phyloP scores from a whole-genome alignment of 2,329 filamentous ascomycete species.

The Cladosporium velox region DNA sequence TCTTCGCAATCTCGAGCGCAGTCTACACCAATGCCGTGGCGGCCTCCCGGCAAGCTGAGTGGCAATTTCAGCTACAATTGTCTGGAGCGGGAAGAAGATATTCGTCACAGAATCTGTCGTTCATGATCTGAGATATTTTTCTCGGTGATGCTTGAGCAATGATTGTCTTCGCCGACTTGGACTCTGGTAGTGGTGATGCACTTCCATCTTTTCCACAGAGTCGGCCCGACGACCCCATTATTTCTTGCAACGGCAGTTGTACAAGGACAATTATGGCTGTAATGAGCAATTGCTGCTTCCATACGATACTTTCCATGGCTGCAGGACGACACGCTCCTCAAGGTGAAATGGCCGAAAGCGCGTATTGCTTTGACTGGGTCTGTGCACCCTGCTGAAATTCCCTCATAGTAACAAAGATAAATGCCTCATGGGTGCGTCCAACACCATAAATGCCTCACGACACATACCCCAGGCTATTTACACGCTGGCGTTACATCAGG shows the following conservation, averaged over 20 bases:
- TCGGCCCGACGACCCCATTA: not conserved
- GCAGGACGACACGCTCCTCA: not conserved
- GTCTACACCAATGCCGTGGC: not conserved
- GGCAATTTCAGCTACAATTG: not conserved
- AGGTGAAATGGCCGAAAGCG: not conserved
- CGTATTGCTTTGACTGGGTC: not conserved
- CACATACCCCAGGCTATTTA: not conserved
- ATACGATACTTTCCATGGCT: not conserved
- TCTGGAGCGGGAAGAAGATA: not conserved
- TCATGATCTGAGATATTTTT: not conserved
- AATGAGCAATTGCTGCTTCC: not conserved
- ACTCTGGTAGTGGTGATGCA: not conserved
- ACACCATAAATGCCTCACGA: slow-evolving; percentile 12
- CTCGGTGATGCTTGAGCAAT: not conserved
- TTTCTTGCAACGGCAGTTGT: not conserved
- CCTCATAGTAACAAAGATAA: slow-evolving; percentile 11
- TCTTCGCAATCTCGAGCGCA: not conserved
- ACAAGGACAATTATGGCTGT: not conserved
- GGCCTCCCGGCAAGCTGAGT: not conserved
- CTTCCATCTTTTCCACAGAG: not conserved
- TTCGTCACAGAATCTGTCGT: not conserved
- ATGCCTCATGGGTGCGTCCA: slow-evolving; percentile 7
- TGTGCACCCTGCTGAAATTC: slow-evolving; percentile 3
- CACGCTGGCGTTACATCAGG: slow-evolving; percentile 3
- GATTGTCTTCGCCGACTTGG: not conserved